Conservation (phyloP, 345 rosid genomes). For the Hypericum androsaemum region DNA sequence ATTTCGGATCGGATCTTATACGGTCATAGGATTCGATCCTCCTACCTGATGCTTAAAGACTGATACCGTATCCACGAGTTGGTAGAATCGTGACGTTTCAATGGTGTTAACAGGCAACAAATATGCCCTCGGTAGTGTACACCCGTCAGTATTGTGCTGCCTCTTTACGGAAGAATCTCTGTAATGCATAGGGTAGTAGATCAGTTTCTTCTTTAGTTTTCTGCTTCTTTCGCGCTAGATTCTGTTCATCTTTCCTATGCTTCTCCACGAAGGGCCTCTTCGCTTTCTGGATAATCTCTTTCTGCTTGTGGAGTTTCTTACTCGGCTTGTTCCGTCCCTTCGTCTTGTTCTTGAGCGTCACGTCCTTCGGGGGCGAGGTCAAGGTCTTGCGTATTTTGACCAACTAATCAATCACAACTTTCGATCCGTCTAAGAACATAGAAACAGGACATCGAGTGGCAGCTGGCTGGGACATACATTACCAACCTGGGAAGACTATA, state of each 20-base stretch:
- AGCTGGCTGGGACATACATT: no score
- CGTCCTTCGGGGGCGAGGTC: slow-evolving; percentile 62
- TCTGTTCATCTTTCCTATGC: slow-evolving; percentile 20
- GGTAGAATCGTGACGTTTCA: no score
- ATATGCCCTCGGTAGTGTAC: no score
- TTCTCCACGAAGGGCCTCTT: slow-evolving; percentile 70
- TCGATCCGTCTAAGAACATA: background rate
- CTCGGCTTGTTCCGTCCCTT: slow-evolving; percentile 81
- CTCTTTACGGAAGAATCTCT: slow-evolving; percentile 39
- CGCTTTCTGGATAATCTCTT: slow-evolving; percentile 37
- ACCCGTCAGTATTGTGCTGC: no score
- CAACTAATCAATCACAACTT: background rate
- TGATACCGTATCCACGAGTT: no score
- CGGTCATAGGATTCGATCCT: no score
- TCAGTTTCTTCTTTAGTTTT: slow-evolving; percentile 32
- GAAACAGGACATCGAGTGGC: background rate
- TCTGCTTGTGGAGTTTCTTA: slow-evolving; percentile 50
- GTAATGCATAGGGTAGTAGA: slow-evolving; percentile 40
- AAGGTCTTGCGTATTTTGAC: slow-evolving; percentile 49
- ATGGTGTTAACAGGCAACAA: no score
- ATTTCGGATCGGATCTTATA: no score
- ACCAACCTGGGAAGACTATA: slow-evolving; percentile 74
- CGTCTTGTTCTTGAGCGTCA: slow-evolving; percentile 52
- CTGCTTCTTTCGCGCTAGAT: slow-evolving; percentile 42
- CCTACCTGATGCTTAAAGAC: no score